Percentiles rank a stretch among this genome's conserved stretches.
Evolutionary conservation across 345 rosid genomes (phyloP).

Genomic region (Eucalyptus virginea): DNA sequence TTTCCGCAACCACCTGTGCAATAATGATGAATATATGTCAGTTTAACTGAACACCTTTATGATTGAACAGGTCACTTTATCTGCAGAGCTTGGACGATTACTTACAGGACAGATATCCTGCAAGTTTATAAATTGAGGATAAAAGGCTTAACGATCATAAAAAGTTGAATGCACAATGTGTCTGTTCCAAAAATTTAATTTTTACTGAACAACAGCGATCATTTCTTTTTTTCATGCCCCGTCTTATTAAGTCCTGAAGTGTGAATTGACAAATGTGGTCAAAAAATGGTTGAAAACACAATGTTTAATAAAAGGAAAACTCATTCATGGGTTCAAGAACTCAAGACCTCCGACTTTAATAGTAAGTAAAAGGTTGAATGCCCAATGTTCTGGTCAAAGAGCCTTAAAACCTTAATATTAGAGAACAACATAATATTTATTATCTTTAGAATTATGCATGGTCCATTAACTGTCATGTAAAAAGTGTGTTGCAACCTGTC

Average conservation of each 20-base stretch:
- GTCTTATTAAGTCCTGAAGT: not conserved
- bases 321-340: not conserved
- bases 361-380: not conserved
- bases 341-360: not conserved
- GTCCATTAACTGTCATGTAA: not conserved
- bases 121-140: not conserved
- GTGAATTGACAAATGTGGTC: not conserved
- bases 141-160: not conserved
- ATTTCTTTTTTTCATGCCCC: not conserved
- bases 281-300: not conserved
- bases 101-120: not conserved
- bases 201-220: not conserved
- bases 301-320: not conserved
- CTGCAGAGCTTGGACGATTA: not conserved
- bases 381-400: not conserved
- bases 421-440: not conserved
- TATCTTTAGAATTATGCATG: not conserved
- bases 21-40: not conserved
- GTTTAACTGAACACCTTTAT: not conserved
- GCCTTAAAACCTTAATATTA: not conserved
- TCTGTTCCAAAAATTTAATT: not conserved
- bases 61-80: not conserved
- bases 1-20: constrained; percentile 52
- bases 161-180: not conserved
- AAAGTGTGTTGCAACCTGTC: not conserved